Evolutionary conservation across 495 filamentous ascomycete genomes (phyloP).

Genomic region (Hypoxylon crocopeplum): DNA sequence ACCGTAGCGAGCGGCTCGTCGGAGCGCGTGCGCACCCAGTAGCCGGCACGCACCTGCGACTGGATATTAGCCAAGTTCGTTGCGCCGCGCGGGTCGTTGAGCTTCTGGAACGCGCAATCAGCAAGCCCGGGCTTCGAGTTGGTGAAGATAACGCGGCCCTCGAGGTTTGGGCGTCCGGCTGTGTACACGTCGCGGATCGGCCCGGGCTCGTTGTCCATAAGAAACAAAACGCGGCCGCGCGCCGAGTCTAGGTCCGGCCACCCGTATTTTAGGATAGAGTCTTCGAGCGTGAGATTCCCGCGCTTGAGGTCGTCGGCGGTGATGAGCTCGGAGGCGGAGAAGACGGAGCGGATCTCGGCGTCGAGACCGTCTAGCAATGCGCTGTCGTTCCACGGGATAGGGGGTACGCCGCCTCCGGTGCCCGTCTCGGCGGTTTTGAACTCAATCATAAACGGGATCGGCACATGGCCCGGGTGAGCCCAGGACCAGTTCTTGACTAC

Average conservation of each 20-base stretch:
- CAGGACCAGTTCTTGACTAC: constrained; percentile 36
- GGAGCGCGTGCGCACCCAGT: constrained; percentile 41
- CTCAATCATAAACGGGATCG: constrained; percentile 42
- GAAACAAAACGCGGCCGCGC: constrained; percentile 31
- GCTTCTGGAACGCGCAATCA: constrained; percentile 42
- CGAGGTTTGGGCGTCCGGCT: constrained; percentile 27
- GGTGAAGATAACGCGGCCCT: constrained; percentile 41
- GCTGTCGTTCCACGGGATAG: constrained; percentile 19
- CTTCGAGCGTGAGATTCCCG: constrained; percentile 29
- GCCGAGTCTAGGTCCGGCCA: constrained; percentile 36
- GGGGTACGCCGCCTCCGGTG: constrained; percentile 12
- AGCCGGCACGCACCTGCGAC: constrained; percentile 37
- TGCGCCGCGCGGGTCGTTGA: constrained; percentile 33
- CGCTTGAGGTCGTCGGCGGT: constrained; percentile 38
- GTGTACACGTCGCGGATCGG: constrained; percentile 35
- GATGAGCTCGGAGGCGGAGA: no score
- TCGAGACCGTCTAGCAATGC: constrained; percentile 23
- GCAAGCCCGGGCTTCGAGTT: constrained; percentile 34
- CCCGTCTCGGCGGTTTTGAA: constrained; percentile 30
- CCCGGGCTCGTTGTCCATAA: no score
- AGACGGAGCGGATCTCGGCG: constrained; percentile 37
- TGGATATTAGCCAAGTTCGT: constrained; percentile 33
- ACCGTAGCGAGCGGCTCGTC: constrained; percentile 39
- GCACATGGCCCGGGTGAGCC: constrained; percentile 34
- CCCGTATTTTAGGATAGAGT: constrained; percentile 30